Base-by-base conservation (phyloP, 805 yeast species). In the Yamadazyma tumulicola region DNA sequence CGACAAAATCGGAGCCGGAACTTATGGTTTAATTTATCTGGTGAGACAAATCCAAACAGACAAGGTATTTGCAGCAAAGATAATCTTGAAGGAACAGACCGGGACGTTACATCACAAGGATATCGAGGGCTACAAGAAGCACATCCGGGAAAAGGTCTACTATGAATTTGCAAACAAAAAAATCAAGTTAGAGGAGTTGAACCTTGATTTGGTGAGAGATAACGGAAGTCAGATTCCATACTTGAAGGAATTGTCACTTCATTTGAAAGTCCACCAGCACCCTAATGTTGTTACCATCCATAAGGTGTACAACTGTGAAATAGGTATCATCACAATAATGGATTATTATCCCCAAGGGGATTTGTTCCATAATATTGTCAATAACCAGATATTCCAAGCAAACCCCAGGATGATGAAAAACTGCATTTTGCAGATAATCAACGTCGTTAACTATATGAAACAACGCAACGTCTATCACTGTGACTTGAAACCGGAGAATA, bases 311-410 rank as follows among this genome's bases (percentile, higher is more conserved):
- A 81, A 78, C 40, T 67, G 77, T 12, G 74, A 73, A 32, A 59
- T 68, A 23, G 80, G 80, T 2, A 53, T 77, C 14, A 80, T 85
- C 47, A 79, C 86, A 16, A 71, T 91, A 7, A 81, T 89, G 86
- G 97, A 91, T 57, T 87, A 85, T 57, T 83, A 72, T 52, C 75
- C 80, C 17, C 85, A 82, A 46, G 95, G 94, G 32, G 98, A 91
- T 55, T 69, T 91, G 40, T 93, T 91, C 58, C 74, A 80, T 33
- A 81, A 85, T 35, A 91, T 91, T 35, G 91, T 89, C 26, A 95
- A 85, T 38, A 64, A 74, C 27, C 75, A 77, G 47, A 68, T 76
- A 31, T 86, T 85, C 46, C 32, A 76, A 19, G 54, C 70, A 67
- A 40, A 81, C 74, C 44, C 82, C 39, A 32, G 53, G 27, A 50